Percentiles rank a stretch among this genome's conserved stretches.
phyloP scores from a whole-genome alignment of 176 grass and related monocot genomes.

The sorghum (Sorghum bicolor) region DNA sequence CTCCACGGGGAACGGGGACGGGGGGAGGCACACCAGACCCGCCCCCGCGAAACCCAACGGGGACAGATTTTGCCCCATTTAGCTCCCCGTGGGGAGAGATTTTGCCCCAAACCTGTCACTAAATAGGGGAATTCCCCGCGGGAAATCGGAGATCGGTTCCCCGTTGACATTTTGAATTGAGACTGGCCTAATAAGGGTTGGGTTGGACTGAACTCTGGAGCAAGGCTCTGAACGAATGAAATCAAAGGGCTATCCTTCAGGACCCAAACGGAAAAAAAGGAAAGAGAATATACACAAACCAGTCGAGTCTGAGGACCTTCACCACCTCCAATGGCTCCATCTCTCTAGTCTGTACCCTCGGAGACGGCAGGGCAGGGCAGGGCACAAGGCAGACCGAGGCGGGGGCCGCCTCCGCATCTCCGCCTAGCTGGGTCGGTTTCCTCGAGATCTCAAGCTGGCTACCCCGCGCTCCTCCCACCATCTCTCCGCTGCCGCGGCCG shows the following conservation, averaged over 20 bases:
- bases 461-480: constrained; percentile 53
- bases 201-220: too few species aligned
- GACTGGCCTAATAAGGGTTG: too few species aligned
- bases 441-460: constrained; percentile 46
- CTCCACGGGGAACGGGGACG: too few species aligned
- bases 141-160: too few species aligned
- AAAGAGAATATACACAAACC: not conserved
- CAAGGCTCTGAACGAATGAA: too few species aligned
- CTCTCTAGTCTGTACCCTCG: not conserved
- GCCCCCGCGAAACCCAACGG: too few species aligned
- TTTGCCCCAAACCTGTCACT: too few species aligned
- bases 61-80: too few species aligned
- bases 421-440: not conserved
- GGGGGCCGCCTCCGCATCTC: not conserved
- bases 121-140: too few species aligned
- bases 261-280: not conserved
- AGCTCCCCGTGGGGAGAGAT: too few species aligned
- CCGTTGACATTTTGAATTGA: too few species aligned
- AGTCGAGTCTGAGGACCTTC: not conserved
- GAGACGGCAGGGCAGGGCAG: not conserved
- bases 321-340: not conserved
- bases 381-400: not conserved
- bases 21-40: too few species aligned
- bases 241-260: not conserved
- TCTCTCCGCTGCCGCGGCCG: constrained; percentile 30